Evolutionary conservation across 768 basidiomycete species (phyloP), one percentile per base, ranked within the genome.

Genomic region (Mycena haematopus): DNA sequence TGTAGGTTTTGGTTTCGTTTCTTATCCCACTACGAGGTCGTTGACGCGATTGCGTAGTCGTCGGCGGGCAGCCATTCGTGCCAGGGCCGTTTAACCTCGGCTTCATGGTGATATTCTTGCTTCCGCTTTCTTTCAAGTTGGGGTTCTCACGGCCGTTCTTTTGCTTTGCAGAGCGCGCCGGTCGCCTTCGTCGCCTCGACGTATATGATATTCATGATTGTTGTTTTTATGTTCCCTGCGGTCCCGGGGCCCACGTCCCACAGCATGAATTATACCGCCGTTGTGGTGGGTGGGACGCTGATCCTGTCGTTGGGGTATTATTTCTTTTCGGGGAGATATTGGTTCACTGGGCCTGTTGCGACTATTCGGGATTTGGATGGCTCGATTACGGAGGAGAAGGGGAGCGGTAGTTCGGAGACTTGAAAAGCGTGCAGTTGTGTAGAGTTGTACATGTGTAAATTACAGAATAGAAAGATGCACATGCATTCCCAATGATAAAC

Each of bases 21-120:
- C 13, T 38, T 14, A 6, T 38, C 15, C 11, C 36, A 14, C 15
- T 17, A 17, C 36, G 6, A 38, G 2, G 6, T 38, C 6, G 6
- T 13, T 38, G 14, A 38, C 17, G 15, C 14, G 17, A 14, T 38
- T 38, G 36, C 36, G 15, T 38, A 38, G 36, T 38, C 15, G 15
- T 38, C 14, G 36, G 36, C 15, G 15, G 36, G 17, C 36, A 14
- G 36, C 15, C 15, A 17, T 38, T 38, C 36, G 11, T 38, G 68
- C 85, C 82, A 6, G 87, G 87, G 0, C 86, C 86, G 8, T 88
- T 86, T 67, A 75, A 72, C 57, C 78, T 86, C 1, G 87, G 86
- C 1, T 56, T 72, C 0, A 76, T 78, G 49, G 75, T 42, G 40
- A 15, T 78, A 53, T 21, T 76, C 29, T 68, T n/a, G 33, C 31